phyloP scores from a whole-genome alignment of 2,329 filamentous ascomycete genomes.

The Mycosphaerella sp. region DNA sequence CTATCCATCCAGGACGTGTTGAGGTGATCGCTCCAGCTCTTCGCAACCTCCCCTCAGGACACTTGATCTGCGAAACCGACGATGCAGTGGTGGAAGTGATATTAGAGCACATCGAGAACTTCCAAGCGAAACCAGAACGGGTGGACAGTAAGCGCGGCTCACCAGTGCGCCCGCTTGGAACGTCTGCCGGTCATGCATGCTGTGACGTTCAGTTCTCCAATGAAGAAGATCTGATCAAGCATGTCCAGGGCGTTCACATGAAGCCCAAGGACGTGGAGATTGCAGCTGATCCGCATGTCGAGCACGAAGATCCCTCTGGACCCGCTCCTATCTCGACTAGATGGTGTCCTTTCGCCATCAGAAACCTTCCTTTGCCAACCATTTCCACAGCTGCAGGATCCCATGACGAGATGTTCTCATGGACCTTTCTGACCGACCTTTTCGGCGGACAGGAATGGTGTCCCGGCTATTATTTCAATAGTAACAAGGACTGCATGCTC shows the following conservation, averaged over 20 bases:
- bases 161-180: background rate
- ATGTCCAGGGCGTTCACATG: slow-evolving; percentile 10
- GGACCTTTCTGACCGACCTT: slow-evolving; percentile 34
- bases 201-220: slow-evolving; percentile 4
- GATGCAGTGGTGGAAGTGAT: background rate
- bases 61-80: slow-evolving; percentile 3
- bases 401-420: slow-evolving; percentile 34
- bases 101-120: background rate
- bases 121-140: background rate
- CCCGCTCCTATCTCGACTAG: background rate
- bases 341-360: slow-evolving; percentile 37
- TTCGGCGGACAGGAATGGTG: slow-evolving; percentile 38
- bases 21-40: background rate
- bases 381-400: background rate
- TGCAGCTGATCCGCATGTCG: background rate
- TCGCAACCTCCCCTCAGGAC: background rate
- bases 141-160: background rate
- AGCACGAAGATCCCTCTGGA: background rate
- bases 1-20: background rate
- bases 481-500: slow-evolving; percentile 21
- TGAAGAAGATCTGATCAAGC: slow-evolving; percentile 6
- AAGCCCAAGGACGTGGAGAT: background rate
- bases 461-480: slow-evolving; percentile 38
- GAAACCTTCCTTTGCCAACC: slow-evolving; percentile 26
- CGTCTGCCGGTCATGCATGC: slow-evolving; percentile 4